Base-by-base conservation (phyloP, 148 eudicot species). In the Dianthus caryophyllus region DNA sequence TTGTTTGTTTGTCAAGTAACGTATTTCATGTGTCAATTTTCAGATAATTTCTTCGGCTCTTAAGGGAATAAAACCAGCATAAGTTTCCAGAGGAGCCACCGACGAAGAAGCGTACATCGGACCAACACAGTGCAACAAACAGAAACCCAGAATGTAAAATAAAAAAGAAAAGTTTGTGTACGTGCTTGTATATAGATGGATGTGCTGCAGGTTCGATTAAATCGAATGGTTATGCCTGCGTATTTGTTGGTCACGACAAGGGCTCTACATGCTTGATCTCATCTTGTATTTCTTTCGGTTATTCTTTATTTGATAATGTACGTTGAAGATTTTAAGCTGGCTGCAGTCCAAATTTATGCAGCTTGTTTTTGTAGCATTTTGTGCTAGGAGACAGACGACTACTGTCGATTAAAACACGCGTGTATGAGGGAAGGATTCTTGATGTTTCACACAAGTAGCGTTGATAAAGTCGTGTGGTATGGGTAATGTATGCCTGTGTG, bases 1-100 rank as follows among this genome's bases (percentile, higher is more conserved):
- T 33, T 33, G 38, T 33, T 33, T n/a, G n/a, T n/a, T n/a, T n/a
- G n/a, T n/a, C 61, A 51, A 59, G 22, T 29, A 38, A 39, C 9
- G 39, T 50, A 36, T 24, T 52, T 44, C 25, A 6, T 61, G 3
- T 63, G 39, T 59, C 70, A 15, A 25, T 68, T 55, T 13, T 41
- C 73, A 74, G 77, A 43, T 69, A 5, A 62, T 63, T 31, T 53
- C 68, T 54, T 63, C 73, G 6, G 73, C 73, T 29, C 25, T 74
- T 56, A 74, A 51, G 62, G 68, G 72, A 31, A 47, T 62, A 43
- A 52, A 44, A 17, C 72, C 72, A 30, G 29, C 16, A 22, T 68
- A 63, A 68, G 21, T 22, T 30, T 54, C 55, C 29, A 25, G 27
- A 24, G 20, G 27, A 39, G 18, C 22, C 9, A 44, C 25, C 30